These are phyloP conservation scores for Canna indica DNA, from an alignment of 176 grass and related monocot species.

Conservation along the genomic window DNA sequence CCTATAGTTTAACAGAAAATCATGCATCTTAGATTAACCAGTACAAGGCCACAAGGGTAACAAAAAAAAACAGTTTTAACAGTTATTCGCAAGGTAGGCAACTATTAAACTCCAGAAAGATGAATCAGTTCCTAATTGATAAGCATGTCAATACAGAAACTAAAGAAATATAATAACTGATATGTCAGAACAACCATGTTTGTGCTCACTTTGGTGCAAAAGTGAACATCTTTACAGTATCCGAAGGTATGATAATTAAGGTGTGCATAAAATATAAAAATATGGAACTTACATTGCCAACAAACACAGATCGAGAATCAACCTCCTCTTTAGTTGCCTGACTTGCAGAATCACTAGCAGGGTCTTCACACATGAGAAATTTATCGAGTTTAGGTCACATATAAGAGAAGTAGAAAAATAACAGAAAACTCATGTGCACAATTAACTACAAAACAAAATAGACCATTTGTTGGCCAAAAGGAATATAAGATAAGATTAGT, in stretches of 20 bases:
- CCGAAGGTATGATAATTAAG: background rate
- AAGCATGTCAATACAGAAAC: background rate
- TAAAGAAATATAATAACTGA: background rate
- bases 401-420: background rate
- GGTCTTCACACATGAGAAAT: slow-evolving; percentile 22
- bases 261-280: background rate
- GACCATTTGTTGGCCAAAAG: no score
- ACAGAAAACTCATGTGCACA: background rate
- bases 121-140: background rate
- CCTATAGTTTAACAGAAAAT: no score
- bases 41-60: no score
- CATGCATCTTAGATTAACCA: no score
- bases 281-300: slow-evolving; percentile 55
- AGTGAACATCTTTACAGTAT: background rate
- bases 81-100: no score
- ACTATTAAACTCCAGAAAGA: no score
- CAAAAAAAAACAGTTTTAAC: no score
- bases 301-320: slow-evolving; percentile 53
- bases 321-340: slow-evolving; percentile 60
- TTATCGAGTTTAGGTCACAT: background rate
- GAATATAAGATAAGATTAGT: no score
- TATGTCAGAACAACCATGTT: background rate
- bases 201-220: background rate
- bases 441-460: no score
- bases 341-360: slow-evolving; percentile 32